A percentile compares a stretch with the other conserved stretches of the same genome.
These are phyloP conservation scores for Microsporum canis DNA, from an alignment of 2,329 filamentous ascomycete genomes.

Conservation along the genomic window DNA sequence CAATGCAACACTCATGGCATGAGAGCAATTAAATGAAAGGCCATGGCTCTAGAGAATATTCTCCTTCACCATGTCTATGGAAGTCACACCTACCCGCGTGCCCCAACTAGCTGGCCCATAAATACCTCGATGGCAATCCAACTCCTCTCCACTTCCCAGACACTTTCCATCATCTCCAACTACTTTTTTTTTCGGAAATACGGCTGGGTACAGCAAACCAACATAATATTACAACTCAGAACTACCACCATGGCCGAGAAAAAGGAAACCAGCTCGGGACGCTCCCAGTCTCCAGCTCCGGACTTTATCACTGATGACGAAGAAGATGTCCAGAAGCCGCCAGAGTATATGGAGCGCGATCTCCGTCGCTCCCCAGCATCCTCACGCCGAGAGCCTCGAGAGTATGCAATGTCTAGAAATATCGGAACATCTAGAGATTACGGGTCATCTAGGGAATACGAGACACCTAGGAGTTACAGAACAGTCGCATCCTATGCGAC, in stretches of 20 bases:
- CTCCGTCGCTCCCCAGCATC: neutral
- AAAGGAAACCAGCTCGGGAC: neutral
- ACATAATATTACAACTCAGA: neutral
- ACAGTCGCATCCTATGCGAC: too few relatives aligned
- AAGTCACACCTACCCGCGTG: neutral
- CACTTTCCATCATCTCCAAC: neutral
- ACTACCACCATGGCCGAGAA: neutral
- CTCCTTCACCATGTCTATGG: neutral
- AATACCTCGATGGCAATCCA: neutral
- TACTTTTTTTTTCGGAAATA: neutral
- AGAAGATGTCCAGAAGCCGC: neutral
- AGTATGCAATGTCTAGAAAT: neutral
- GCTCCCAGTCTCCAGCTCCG: neutral
- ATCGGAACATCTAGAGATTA: neutral
- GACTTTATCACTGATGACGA: neutral
- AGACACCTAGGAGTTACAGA: too few relatives aligned
- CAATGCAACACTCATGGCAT: neutral
- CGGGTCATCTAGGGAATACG: too few relatives aligned
- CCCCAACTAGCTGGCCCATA: neutral
- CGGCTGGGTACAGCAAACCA: neutral
- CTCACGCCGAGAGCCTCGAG: neutral
- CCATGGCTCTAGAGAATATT: neutral
- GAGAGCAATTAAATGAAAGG: neutral
- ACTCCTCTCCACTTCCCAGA: neutral
- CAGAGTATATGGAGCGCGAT: neutral